Base-by-base conservation (phyloP, 768 basidiomycete species). In the Krasilnikovozyma curviuscula region DNA sequence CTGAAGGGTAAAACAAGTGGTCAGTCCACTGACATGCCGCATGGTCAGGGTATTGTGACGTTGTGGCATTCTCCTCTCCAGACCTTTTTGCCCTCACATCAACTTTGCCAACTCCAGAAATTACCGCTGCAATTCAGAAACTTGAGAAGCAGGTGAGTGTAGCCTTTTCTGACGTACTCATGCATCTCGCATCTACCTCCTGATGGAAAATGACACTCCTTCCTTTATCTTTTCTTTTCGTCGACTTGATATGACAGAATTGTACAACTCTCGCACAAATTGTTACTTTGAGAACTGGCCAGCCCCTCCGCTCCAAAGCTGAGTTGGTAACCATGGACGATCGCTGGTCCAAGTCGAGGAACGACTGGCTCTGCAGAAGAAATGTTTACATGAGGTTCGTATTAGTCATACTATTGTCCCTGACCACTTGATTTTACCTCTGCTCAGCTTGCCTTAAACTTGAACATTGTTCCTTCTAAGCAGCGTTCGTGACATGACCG, bases 351-450 rank as follows among this genome's bases (percentile, higher is more conserved):
- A 42, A 40, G 7, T 30, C 41, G 24, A 40, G 48, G 21, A 19
- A 29, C 4, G 40, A 49, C 40, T 49, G 48, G 48, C 23, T 49
- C 33, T 10, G 28, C 21, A 41, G 48, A 10, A 41, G 40, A 19
- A 49, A 49, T 30, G 25, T 42, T 6, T 49, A 23, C 32, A 12
- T n/a, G 1, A 12, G 24, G 46, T 47, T 10, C 21, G 46, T 46
- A 6, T 6, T 12, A 5, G 18, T 9, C 8, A 13, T 10, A 2
- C 25, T 3, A 6, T 5, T 46, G 12, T 37, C 34, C 7, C 21
- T 12, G 14, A 14, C 7, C 1, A 19, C 24, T 3, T 23, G 12
- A 3, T 7, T 31, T 12, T 10, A 32, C 28, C 8, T 1, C 10
- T 3, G 0, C 25, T 12, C 24, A 18, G 16, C 28, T 30, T 44